phyloP scores from a whole-genome alignment of 306 rosid species.

The Sicyos edulis region DNA sequence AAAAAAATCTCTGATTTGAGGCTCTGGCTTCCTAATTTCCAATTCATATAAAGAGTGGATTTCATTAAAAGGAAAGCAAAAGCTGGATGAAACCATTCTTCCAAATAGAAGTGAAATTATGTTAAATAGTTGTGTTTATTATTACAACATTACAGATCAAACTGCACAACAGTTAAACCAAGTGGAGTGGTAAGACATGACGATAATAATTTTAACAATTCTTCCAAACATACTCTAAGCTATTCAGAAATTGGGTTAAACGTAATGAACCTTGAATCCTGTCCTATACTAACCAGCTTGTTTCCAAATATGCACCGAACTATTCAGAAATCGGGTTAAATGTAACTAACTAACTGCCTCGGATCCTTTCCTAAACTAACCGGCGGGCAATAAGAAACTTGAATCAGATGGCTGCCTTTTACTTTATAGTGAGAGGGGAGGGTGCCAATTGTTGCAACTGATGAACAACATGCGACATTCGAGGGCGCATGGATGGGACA shows the following conservation, averaged over 20 bases:
- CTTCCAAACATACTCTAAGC: not conserved
- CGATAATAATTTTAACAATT: too few species aligned
- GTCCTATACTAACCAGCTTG: constrained; percentile 5
- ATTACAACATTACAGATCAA: constrained; percentile 2
- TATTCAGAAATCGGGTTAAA: not conserved
- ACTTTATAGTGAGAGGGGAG: constrained; percentile 16
- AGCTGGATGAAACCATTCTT: not conserved
- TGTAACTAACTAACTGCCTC: not conserved
- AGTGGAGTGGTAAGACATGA: not conserved
- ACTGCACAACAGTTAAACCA: constrained; percentile 6
- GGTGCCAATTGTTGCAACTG: constrained; percentile 74
- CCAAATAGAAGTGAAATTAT: not conserved
- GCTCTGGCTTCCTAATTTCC: not conserved
- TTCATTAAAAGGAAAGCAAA: not conserved
- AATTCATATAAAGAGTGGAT: not conserved
- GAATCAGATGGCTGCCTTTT: not conserved
- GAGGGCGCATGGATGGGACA: constrained; percentile 94
- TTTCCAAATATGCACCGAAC: not conserved
- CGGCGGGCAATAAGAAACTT: not conserved
- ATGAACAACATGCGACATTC: constrained; percentile 99
- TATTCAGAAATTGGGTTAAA: not conserved
- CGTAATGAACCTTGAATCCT: not conserved
- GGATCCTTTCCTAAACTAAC: constrained; percentile 13
- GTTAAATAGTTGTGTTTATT: not conserved
- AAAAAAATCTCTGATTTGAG: not conserved